These are phyloP conservation scores for Jamesozyma hellenica DNA, from an alignment of 805 yeast genomes.

Conservation along the genomic window DNA sequence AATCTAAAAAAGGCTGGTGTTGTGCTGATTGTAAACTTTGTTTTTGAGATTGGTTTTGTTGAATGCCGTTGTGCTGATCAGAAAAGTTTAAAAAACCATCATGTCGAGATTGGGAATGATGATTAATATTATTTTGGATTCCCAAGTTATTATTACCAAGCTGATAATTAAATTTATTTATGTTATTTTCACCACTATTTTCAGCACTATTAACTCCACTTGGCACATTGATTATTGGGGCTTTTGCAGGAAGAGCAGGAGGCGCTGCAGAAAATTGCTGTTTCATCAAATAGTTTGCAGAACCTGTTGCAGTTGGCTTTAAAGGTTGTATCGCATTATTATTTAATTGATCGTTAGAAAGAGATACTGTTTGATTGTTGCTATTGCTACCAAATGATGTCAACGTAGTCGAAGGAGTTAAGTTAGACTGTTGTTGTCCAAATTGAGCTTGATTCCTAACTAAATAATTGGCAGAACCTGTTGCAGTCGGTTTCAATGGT, in stretches of 20 bases:
- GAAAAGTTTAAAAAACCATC: too few relatives aligned
- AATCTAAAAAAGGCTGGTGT: not conserved
- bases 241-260: constrained; percentile 13
- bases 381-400: not conserved
- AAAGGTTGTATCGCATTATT: constrained; percentile 22
- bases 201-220: not conserved
- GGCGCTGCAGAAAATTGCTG: constrained; percentile 13
- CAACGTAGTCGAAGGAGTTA: not conserved
- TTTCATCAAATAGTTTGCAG: constrained; percentile 27
- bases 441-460: constrained; percentile 18
- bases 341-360: constrained; percentile 5
- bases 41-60: not conserved
- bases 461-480: constrained; percentile 33
- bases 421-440: not conserved
- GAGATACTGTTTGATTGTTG: not conserved
- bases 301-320: constrained; percentile 29
- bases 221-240: not conserved
- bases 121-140: not conserved
- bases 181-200: not conserved
- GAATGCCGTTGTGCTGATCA: too few relatives aligned
- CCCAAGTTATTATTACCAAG: not conserved
- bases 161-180: not conserved
- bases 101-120: constrained; percentile 6
- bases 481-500: constrained; percentile 31
- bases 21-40: not conserved